Conservation (phyloP, 2,329 filamentous ascomycete species). For the Aureobasidium melanogenum region DNA sequence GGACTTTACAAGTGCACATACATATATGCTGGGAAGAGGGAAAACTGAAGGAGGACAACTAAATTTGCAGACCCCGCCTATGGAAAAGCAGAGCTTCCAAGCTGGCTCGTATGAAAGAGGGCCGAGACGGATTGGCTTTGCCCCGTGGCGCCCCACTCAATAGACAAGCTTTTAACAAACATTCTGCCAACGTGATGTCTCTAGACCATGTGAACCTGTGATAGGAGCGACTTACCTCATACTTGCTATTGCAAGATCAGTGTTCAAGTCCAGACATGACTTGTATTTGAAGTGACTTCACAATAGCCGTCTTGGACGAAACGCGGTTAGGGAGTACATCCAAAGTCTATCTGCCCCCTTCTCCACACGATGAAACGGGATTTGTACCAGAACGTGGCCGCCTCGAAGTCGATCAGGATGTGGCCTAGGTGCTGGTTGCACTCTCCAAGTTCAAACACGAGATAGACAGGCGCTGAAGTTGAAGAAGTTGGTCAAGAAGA, state of each 20-base stretch:
- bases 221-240: not conserved
- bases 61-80: conserved; percentile 1
- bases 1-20: not conserved
- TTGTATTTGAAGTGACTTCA: not conserved
- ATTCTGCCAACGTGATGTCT: not conserved
- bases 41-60: not conserved
- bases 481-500: not conserved
- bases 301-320: not conserved
- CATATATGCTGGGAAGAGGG: not conserved
- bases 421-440: not conserved
- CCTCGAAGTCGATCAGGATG: not conserved
- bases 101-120: conserved; percentile 9
- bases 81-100: conserved; percentile 6
- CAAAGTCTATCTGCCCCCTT: conserved; percentile 6
- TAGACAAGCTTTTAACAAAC: not conserved
- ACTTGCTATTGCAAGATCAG: too few relatives aligned
- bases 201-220: not conserved
- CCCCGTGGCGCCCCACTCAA: conserved; percentile 7
- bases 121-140: conserved; percentile 10
- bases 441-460: not conserved
- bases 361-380: conserved; percentile 8
- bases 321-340: not conserved
- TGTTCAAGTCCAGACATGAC: not conserved
- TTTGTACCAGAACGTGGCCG: conserved; percentile 3
- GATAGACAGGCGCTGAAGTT: not conserved